phyloP scores from a whole-genome alignment of 2,329 filamentous ascomycete species.

The Geosmithia flava region DNA sequence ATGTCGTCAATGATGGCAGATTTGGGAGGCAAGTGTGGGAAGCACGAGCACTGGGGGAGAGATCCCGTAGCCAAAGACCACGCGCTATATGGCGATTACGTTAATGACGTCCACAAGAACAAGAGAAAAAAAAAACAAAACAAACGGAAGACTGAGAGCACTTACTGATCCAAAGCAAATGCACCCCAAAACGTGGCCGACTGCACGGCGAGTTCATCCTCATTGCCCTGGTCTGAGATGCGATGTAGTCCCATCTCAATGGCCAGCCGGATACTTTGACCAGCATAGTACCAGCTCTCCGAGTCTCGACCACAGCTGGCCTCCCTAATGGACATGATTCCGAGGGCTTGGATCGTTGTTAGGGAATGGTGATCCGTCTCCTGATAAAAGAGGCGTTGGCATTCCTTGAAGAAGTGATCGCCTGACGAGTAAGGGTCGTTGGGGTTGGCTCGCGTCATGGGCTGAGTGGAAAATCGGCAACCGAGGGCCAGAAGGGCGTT shows the following conservation, averaged over 20 bases:
- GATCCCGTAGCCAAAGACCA: slow-evolving; percentile 55
- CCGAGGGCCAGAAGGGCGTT: slow-evolving; percentile 54
- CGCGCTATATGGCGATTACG: slow-evolving; percentile 25
- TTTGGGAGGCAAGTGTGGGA: slow-evolving; percentile 43
- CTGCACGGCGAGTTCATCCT: slow-evolving; percentile 45
- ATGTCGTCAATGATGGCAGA: slow-evolving; percentile 47
- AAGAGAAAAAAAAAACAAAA: neutral
- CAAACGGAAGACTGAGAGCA: slow-evolving; percentile 4
- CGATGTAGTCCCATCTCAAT: slow-evolving; percentile 60
- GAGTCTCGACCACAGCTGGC: slow-evolving; percentile 61
- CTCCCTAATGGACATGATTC: slow-evolving; percentile 65
- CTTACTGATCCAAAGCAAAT: slow-evolving; percentile 52
- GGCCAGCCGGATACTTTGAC: slow-evolving; percentile 59
- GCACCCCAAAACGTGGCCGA: slow-evolving; percentile 51
- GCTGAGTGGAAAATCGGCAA: slow-evolving; percentile 56
- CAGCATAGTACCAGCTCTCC: slow-evolving; percentile 60
- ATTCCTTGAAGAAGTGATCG: slow-evolving; percentile 64
- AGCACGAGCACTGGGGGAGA: slow-evolving; percentile 46
- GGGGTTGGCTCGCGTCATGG: slow-evolving; percentile 49
- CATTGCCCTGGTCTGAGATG: slow-evolving; percentile 30
- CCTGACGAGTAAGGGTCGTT: slow-evolving; percentile 53
- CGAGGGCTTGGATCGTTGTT: slow-evolving; percentile 63
- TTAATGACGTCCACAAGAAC: neutral
- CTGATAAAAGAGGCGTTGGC: slow-evolving; percentile 45
- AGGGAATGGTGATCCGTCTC: slow-evolving; percentile 47